Base-by-base conservation (phyloP, 2,329 filamentous ascomycete genomes). In the Colletotrichum aenigma region DNA sequence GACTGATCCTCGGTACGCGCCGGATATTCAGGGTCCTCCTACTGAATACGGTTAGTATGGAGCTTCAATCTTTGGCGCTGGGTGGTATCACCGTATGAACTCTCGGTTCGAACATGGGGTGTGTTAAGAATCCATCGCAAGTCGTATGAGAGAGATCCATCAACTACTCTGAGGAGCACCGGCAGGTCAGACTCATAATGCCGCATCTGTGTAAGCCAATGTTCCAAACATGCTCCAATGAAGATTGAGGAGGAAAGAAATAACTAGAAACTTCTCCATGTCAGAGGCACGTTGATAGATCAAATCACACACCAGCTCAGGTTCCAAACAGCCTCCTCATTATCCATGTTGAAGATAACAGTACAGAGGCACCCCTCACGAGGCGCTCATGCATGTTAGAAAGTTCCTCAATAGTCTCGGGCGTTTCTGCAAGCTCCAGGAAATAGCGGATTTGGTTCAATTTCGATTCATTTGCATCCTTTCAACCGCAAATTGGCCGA, bases 391-490 rank as follows among this genome's bases (percentile, higher is more conserved):
- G 38, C 38, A n/a, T 10, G 38, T 43, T n/a, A 43, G 0, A 12
- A 6, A 48, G 18, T 12, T 7, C 2, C n/a, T 48, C n/a, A 7
- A n/a, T 21, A 7, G 43, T 48, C n/a, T 6, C 43, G n/a, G n/a
- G n/a, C 6, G n/a, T 48, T 48, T 48, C n/a, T 48, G 9, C 43
- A 48, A 48, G 10, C 18, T 3, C 43, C 43, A 7, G 43, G 6
- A 1, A 48, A 21, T 4, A 21, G n/a, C 43, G 43, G 1, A 3
- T 12, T 21, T 21, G 18, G n/a, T 48, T 83, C 83, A 87, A 86
- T 87, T 83, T 87, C 79, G 79, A 76, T 83, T 86, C 84, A 87
- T 87, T 83, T 87, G 86, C 80, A 77, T 61, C 79, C 81, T 83
- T 86, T 87, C 85, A 86, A 79, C 84, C 86, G 85, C 79, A 85